These are phyloP conservation scores for Pulveroboletus sp. DNA, from an alignment of 768 basidiomycete genomes.

Conservation along the genomic window DNA sequence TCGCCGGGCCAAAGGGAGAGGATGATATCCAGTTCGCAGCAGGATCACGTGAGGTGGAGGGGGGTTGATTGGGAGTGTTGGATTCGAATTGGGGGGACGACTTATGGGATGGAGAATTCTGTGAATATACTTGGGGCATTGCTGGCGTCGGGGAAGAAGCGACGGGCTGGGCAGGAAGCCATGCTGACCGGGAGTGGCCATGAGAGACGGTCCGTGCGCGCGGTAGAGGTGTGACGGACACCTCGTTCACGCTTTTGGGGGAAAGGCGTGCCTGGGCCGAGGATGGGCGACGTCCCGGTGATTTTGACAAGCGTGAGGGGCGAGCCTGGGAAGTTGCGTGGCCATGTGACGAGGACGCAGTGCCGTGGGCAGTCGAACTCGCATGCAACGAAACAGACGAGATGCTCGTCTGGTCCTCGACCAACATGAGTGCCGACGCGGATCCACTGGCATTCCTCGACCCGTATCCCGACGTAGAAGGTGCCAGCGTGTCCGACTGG, in stretches of 20 bases:
- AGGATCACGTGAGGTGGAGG: constrained; percentile 25
- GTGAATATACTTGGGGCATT: constrained; percentile 19
- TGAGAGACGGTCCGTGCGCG: constrained; percentile 20
- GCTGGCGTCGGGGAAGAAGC: constrained; percentile 4
- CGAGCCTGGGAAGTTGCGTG: constrained; percentile 6
- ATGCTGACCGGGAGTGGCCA: constrained; percentile 16
- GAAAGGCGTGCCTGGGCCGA: constrained; percentile 1
- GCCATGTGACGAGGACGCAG: constrained; percentile 16
- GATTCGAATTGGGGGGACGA: not conserved
- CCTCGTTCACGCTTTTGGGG: constrained; percentile 2
- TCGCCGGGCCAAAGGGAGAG: constrained; percentile 27
- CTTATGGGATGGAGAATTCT: constrained; percentile 2
- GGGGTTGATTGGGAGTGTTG: constrained; percentile 11
- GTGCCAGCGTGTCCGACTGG: constrained; percentile 9
- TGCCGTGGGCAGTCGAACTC: constrained; percentile 5
- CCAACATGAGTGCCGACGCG: constrained; percentile 1
- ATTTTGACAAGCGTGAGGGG: constrained; percentile 12
- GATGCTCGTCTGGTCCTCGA: constrained; percentile 17
- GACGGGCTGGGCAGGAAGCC: constrained; percentile 1
- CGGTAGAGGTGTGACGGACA: constrained; percentile 11
- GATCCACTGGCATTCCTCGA: constrained; percentile 13
- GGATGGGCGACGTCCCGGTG: constrained; percentile 6
- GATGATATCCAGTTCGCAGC: constrained; percentile 26
- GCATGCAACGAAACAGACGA: constrained; percentile 20
- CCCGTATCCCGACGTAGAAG: constrained; percentile 13